Percentiles rank a stretch among this genome's conserved stretches.
These are phyloP conservation scores for Colletotrichum agaves DNA, from an alignment of 2,329 filamentous ascomycete genomes.

Conservation along the genomic window DNA sequence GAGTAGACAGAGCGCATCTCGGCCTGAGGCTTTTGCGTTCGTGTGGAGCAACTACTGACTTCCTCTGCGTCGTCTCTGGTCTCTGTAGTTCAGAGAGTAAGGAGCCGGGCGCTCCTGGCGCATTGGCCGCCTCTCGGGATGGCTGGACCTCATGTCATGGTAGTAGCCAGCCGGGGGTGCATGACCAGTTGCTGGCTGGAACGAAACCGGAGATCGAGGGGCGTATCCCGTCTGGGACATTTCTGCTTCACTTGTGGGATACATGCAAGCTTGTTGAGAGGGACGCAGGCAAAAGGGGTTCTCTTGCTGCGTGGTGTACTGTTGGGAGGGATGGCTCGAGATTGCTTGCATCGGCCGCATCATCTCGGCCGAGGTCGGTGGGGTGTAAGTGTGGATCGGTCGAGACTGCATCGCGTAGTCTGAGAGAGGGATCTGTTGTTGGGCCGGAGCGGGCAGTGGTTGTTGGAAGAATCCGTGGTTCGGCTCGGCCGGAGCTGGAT, in stretches of 20 bases:
- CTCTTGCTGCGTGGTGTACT: constrained; percentile 33
- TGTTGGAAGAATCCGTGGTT: constrained; percentile 27
- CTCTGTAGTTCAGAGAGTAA: constrained; percentile 31
- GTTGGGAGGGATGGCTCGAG: constrained; percentile 20
- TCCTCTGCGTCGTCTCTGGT: constrained; percentile 28
- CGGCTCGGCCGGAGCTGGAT: constrained; percentile 19
- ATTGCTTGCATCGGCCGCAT: constrained; percentile 33
- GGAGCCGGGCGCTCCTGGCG: constrained; percentile 31
- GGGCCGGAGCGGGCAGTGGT: constrained; percentile 13
- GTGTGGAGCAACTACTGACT: constrained; percentile 9
- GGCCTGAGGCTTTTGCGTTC: too few relatives aligned
- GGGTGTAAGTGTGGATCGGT: constrained; percentile 25
- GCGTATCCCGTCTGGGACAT: constrained; percentile 27
- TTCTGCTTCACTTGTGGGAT: constrained; percentile 19
- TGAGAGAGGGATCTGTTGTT: constrained; percentile 20
- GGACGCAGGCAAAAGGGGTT: constrained; percentile 28
- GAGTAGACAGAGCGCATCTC: background rate
- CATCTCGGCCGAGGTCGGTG: constrained; percentile 29
- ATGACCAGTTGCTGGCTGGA: background rate
- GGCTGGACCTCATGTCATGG: constrained; percentile 23
- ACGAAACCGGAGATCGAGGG: constrained; percentile 27
- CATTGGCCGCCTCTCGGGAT: constrained; percentile 29
- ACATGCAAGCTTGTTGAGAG: constrained; percentile 19
- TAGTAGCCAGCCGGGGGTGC: constrained; percentile 16
- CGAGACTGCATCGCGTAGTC: constrained; percentile 30